Evolutionary conservation across 257 asterid genomes (phyloP), one percentile per base, ranked within the genome.

Genomic region (Solanum pinnatisectum): DNA sequence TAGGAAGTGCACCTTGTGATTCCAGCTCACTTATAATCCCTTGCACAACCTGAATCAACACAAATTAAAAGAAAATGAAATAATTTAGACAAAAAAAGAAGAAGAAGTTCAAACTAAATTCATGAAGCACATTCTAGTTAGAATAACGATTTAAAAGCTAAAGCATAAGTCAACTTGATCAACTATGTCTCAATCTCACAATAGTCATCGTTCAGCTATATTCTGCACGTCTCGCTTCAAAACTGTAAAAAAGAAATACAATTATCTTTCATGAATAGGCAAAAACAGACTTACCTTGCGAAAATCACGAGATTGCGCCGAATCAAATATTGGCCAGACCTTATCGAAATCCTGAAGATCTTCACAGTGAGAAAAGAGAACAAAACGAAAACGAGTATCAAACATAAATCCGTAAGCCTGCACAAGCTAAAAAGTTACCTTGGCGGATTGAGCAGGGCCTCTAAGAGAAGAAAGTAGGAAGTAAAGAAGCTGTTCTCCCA

Each of bases 291-390:
- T 90, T 83, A 94, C 99, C 99, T 97, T 97, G 70, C 99, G 94
- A 87, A 97, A 97, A 93, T 97, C 99, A 91, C 99, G 97, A 89
- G 99, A 97, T 93, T 97, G 99, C 40, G 98, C 99, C 30, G 99
- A 94, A 94, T 97, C 99, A 87, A 97, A 97, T 91, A 97, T 96
- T 37, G 99, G 99, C 99, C 99, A 97, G 90, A 97, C 99, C 92
- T 96, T 97, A 90, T 96, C 99, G 67, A 97, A 97, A 87, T 97
- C 99, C 99, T 97, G 97, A 79, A 70, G 88, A 88, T 89, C 89
- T 88, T 89, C 88, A 18, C 60, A 36, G 77, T 68, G 49, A 74
- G 52, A 74, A 73, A 73, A 74, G 44, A 72, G 44, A 74, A 22
- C 5, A 36, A 22, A 79, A 87, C 59, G 60, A 83, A 84, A 79